These are phyloP conservation scores for Fusarium sp. DNA, from an alignment of 2,329 filamentous ascomycete genomes.

Conservation along the genomic window DNA sequence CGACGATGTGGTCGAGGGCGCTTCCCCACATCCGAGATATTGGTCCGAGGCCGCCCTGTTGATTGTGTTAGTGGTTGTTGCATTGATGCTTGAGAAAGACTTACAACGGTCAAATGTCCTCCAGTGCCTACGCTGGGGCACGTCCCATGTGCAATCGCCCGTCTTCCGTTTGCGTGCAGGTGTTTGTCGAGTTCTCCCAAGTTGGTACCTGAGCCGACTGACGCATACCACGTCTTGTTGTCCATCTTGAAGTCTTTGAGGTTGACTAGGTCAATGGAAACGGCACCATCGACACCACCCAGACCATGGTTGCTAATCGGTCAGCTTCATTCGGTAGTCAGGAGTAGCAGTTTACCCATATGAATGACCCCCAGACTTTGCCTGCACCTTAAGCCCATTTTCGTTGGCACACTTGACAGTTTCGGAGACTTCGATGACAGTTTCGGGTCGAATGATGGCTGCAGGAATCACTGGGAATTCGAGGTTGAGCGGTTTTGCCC, in stretches of 20 bases:
- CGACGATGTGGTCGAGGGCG: constrained; percentile 67
- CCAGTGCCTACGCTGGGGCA: constrained; percentile 73
- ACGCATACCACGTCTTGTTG: constrained; percentile 66
- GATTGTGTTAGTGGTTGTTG: neutral
- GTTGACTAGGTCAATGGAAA: constrained; percentile 69
- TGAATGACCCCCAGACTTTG: constrained; percentile 75
- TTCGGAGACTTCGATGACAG: constrained; percentile 67
- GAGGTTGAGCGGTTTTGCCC: constrained; percentile 70
- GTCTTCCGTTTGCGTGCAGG: constrained; percentile 65
- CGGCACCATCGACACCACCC: constrained; percentile 65
- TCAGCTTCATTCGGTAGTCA: neutral
- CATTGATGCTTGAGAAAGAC: constrained; percentile 31
- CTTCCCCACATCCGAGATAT: constrained; percentile 72
- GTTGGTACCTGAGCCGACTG: constrained; percentile 67
- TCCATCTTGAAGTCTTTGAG: constrained; percentile 69
- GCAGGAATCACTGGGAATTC: constrained; percentile 65
- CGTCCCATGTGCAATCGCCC: constrained; percentile 73
- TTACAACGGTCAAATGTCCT: constrained; percentile 70
- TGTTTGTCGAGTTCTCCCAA: constrained; percentile 66
- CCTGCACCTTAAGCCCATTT: constrained; percentile 68
- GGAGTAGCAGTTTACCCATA: constrained; percentile 64
- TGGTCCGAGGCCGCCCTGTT: constrained; percentile 70
- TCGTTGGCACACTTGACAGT: constrained; percentile 70
- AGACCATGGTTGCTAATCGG: constrained; percentile 58
- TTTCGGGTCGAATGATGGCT: constrained; percentile 70